phyloP scores from a whole-genome alignment of 2,329 filamentous ascomycete genomes.

The Pseudodiploospora longispora region DNA sequence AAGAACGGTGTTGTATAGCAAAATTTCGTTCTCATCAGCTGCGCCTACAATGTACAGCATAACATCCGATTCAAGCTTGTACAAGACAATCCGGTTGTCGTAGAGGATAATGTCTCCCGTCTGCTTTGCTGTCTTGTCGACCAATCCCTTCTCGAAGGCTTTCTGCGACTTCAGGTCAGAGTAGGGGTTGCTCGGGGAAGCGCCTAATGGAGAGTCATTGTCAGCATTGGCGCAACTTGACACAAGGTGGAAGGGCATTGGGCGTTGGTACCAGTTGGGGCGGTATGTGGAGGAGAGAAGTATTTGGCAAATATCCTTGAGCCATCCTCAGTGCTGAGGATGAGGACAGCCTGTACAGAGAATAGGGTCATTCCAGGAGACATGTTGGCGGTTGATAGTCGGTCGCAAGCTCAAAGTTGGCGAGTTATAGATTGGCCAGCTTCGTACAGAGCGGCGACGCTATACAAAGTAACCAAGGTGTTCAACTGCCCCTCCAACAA shows the following conservation, averaged over 20 bases:
- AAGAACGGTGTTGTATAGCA: constrained; percentile 90
- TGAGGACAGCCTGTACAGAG: constrained; percentile 68
- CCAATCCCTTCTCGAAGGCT: constrained; percentile 88
- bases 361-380: constrained; percentile 68
- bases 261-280: constrained; percentile 21
- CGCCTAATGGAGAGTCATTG: constrained; percentile 24
- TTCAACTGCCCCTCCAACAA: constrained; percentile 21
- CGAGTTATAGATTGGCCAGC: background rate
- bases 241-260: constrained; percentile 1
- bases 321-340: constrained; percentile 79
- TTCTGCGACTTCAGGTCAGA: constrained; percentile 88
- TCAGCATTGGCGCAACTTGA: constrained; percentile 19
- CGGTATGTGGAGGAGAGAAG: constrained; percentile 58
- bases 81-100: constrained; percentile 91
- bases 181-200: constrained; percentile 65
- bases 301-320: constrained; percentile 92
- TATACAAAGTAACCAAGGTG: constrained; percentile 9
- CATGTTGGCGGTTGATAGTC: constrained; percentile 38
- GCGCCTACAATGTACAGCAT: constrained; percentile 92
- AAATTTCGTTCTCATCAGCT: constrained; percentile 90
- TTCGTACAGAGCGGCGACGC: background rate
- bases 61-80: constrained; percentile 96
- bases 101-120: constrained; percentile 94
- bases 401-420: background rate
- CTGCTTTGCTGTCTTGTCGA: constrained; percentile 95